phyloP scores from a whole-genome alignment of 345 rosid species.

The Eutrema heterophyllum region DNA sequence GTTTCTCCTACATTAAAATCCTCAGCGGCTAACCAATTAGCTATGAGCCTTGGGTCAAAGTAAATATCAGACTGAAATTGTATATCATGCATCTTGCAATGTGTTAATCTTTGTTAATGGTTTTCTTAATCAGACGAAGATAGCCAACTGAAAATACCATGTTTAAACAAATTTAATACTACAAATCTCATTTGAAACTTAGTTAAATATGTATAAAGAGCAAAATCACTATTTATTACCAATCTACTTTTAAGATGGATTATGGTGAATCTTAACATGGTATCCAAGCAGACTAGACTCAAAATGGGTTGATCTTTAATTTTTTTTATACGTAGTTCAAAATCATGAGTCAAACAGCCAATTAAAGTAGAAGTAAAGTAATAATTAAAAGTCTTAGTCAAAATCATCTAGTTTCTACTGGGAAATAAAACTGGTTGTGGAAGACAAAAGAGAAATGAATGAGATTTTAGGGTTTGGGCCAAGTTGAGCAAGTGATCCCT shows the following conservation, averaged over 20 bases:
- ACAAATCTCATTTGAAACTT: neutral
- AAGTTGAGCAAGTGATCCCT: conserved; percentile 13
- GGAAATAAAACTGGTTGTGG: neutral
- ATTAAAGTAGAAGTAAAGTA: neutral
- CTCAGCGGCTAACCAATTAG: conserved; percentile 56
- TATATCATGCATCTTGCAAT: conserved; percentile 3
- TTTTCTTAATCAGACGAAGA: neutral
- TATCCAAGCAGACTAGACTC: neutral
- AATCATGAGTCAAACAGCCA: neutral
- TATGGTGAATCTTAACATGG: neutral
- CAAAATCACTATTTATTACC: neutral
- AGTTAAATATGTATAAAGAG: neutral
- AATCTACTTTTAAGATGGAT: neutral
- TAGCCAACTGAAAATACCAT: neutral
- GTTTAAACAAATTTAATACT: neutral
- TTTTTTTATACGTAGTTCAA: neutral
- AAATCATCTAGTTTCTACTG: neutral
- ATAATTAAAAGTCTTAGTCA: neutral
- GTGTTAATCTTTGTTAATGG: neutral
- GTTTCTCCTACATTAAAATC: conserved; percentile 78
- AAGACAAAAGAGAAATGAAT: neutral
- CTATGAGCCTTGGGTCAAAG: conserved; percentile 26
- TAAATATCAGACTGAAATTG: neutral
- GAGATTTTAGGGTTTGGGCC: conserved; percentile 5
- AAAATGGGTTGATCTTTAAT: neutral